These are phyloP conservation scores for Phialocephala sp. DNA, from an alignment of 2,329 filamentous ascomycete species.

Conservation along the genomic window DNA sequence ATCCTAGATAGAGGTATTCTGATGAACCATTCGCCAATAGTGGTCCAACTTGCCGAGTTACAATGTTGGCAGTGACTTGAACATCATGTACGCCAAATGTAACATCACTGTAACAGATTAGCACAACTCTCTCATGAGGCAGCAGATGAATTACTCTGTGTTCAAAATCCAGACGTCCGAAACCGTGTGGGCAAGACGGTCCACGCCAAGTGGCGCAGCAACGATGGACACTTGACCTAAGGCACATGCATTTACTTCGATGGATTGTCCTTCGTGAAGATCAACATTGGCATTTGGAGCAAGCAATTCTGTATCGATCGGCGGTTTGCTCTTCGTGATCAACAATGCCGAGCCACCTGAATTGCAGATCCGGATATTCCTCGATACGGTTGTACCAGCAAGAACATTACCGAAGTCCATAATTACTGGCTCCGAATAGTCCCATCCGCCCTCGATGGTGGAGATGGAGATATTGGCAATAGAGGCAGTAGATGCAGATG, in stretches of 20 bases:
- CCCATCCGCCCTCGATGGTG: slow-evolving; percentile 45
- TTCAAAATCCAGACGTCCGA: slow-evolving; percentile 48
- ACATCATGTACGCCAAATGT: slow-evolving; percentile 48
- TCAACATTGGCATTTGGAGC: slow-evolving; percentile 43
- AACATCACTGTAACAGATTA: slow-evolving; percentile 39
- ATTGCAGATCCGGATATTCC: slow-evolving; percentile 46
- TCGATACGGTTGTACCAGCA: slow-evolving; percentile 40
- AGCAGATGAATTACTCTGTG: slow-evolving; percentile 39
- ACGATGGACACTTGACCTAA: slow-evolving; percentile 43
- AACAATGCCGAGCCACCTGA: slow-evolving; percentile 45
- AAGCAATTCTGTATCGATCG: slow-evolving; percentile 42
- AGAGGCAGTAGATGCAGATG: slow-evolving; percentile 44
- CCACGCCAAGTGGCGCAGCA: slow-evolving; percentile 41
- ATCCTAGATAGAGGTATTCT: slow-evolving; percentile 47
- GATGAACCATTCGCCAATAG: slow-evolving; percentile 42
- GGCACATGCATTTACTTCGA: slow-evolving; percentile 42
- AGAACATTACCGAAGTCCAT: slow-evolving; percentile 45
- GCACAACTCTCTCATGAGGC: neutral
- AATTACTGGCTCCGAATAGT: slow-evolving; percentile 32
- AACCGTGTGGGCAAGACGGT: slow-evolving; percentile 41
- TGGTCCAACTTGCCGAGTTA: slow-evolving; percentile 46
- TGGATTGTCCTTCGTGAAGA: slow-evolving; percentile 45
- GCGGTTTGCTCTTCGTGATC: slow-evolving; percentile 49
- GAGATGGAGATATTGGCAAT: slow-evolving; percentile 46
- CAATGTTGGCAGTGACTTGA: slow-evolving; percentile 43